These are phyloP conservation scores for Nicotiana attenuata DNA, from an alignment of 257 asterid genomes.

Conservation along the genomic window DNA sequence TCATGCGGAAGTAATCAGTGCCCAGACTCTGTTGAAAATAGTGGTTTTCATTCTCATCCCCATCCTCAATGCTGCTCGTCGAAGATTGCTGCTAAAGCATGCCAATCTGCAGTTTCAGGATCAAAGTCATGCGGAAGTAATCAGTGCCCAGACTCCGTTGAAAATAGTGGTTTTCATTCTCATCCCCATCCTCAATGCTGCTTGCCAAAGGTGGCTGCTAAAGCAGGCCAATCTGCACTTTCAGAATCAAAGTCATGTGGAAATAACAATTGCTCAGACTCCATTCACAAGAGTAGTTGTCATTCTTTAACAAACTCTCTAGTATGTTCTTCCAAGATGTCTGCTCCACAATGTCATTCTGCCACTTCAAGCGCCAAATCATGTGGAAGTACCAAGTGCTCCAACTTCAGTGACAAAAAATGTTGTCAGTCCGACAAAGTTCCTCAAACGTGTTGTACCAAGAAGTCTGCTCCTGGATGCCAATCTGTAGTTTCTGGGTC, in stretches of 20 bases:
- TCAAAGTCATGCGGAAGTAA: neutral
- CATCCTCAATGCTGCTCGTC: neutral
- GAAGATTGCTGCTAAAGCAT: neutral
- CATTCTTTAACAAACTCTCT: neutral
- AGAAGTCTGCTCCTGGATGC: neutral
- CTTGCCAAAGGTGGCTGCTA: neutral
- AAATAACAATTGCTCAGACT: neutral
- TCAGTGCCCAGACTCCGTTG: neutral
- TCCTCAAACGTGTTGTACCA: neutral
- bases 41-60: neutral
- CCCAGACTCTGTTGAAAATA: neutral
- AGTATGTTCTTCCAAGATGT: neutral
- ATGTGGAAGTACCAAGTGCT: conserved; percentile 5
- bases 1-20: neutral
- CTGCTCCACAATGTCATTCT: neutral
- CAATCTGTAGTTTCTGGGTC: conserved; percentile 3
- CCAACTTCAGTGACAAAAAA: neutral
- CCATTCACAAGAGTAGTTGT: neutral
- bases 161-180: neutral
- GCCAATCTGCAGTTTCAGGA: neutral
- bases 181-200: neutral
- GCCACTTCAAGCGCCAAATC: neutral
- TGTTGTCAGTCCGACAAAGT: neutral
- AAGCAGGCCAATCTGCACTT: neutral
- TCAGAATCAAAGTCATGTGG: neutral